Evolutionary conservation across 2,329 filamentous ascomycete species (phyloP), one percentile per base, ranked within the genome.

Genomic region (Ploettnerulaceae sp.): DNA sequence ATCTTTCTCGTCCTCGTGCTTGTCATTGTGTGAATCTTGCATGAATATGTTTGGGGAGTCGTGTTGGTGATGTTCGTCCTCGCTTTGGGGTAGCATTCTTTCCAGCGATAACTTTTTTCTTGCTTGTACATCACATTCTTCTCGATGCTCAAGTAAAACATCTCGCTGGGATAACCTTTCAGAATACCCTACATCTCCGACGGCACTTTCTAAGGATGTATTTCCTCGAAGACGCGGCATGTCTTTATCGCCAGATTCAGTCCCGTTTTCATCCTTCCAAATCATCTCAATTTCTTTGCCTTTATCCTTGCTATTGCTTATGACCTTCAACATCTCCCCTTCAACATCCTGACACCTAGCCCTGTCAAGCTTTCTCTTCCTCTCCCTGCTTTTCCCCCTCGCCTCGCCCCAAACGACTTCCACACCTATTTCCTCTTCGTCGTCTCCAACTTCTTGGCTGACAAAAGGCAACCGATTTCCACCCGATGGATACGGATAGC

Each of bases 401-500:
- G 25, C 25, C 25, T 12, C 25, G 25, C 12, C 25, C 25, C 25
- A 28, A 7, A 12, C 25, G 25, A 28, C 25, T 7, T 28, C 25
- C 7, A 28, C 25, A 7, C 12, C 25, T 12, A 7, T 20, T 42
- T 17, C 28, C 2, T 17, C 18, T 9, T 25, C 28, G 3, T 17
- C 20, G 28, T 11, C 29, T 8, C 29, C 22, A 28, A 12, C 20
- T 7, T 24, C 20, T 7, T 12, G 7, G 7, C 25, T 28, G 25
- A 25, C 14, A 7, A 42, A 33, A 17, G 39, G 28, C 6, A 42
- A 21, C 18, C 39, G 28, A 18, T 41, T 42, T 3, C 39, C 39
- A 5, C 29, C 28, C 17, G 15, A 32, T 4, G 39, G 39, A 12
- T 42, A 42, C 7, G 39, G 39, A 33, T 32, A 32, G 28, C 29